Conservation (phyloP, 2,329 filamentous ascomycete species). For the Penicillium thymicola region DNA sequence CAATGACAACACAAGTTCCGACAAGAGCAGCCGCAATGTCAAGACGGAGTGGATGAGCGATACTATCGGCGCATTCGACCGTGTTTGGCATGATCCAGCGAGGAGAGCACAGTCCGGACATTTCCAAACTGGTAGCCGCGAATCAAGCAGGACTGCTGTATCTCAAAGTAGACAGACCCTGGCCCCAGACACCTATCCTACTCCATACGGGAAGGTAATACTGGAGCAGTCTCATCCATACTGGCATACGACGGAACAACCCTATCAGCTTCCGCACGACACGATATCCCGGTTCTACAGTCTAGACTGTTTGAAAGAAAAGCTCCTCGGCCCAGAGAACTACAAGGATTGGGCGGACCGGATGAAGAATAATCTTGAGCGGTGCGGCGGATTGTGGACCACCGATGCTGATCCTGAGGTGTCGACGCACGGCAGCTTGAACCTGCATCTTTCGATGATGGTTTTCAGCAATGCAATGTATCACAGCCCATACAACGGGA, state of each 20-base stretch:
- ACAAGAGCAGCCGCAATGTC: not conserved
- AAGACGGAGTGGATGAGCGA: not conserved
- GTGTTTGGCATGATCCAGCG: not conserved
- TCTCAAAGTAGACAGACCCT: not conserved
- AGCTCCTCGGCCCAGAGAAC: constrained; percentile 6
- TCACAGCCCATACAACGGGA: not conserved
- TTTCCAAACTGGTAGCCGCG: not conserved
- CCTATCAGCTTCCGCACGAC: not conserved
- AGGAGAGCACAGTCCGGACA: not conserved
- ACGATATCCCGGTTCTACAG: constrained; percentile 1
- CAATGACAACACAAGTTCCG: not conserved
- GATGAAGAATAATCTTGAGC: not conserved
- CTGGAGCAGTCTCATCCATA: not conserved
- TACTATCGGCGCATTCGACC: not conserved
- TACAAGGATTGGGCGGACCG: not conserved
- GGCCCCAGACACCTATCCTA: not conserved
- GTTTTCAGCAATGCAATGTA: constrained; percentile 3
- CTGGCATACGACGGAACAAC: not conserved
- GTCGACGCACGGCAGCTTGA: not conserved
- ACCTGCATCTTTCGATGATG: not conserved
- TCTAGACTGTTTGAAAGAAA: not conserved
- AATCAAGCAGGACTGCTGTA: not conserved
- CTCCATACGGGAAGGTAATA: not conserved
- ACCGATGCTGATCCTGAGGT: not conserved
- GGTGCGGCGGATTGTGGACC: not conserved